Evolutionary conservation across 257 asterid genomes (phyloP).

Genomic region (Leptodermis oblonga): DNA sequence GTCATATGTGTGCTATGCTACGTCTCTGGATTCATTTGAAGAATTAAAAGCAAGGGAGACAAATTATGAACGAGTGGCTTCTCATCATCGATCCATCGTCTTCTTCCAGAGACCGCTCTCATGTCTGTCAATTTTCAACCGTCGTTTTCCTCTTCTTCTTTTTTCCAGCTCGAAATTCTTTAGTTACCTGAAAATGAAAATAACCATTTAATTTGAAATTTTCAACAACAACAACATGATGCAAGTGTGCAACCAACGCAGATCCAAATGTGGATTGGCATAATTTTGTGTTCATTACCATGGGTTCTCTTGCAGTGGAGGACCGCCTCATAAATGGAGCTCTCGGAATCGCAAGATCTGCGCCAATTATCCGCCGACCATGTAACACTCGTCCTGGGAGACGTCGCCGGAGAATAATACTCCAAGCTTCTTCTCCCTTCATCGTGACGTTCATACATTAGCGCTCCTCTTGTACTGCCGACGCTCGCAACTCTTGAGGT

Average conservation of each 20-base stretch:
- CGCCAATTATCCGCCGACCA: conserved; percentile 62
- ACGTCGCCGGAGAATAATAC: conserved; percentile 36
- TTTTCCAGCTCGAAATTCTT: background rate
- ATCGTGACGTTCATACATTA: background rate
- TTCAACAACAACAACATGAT: background rate
- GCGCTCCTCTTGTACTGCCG: conserved; percentile 7
- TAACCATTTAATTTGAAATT: background rate
- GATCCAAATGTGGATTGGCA: background rate
- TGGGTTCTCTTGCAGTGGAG: conserved; percentile 86
- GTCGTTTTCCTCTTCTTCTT: conserved; percentile 15
- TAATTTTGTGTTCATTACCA: conserved; percentile 25
- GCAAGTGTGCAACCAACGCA: background rate
- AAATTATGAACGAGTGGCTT: conserved; percentile 14
- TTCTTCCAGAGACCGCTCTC: conserved; percentile 7
- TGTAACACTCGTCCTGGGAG: conserved; percentile 66
- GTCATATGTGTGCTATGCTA: too few relatives aligned
- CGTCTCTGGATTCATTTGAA: background rate
- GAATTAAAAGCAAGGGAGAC: conserved; percentile 9
- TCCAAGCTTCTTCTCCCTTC: conserved; percentile 22
- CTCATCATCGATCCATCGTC: background rate
- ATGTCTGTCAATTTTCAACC: conserved; percentile 6
- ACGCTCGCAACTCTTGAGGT: conserved; percentile 26
- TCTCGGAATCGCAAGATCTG: conserved; percentile 83
- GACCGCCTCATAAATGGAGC: conserved; percentile 84
- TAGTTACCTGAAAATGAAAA: conserved; percentile 21